phyloP scores from a whole-genome alignment of 768 basidiomycete species.

The Exsudoporus frostii region DNA sequence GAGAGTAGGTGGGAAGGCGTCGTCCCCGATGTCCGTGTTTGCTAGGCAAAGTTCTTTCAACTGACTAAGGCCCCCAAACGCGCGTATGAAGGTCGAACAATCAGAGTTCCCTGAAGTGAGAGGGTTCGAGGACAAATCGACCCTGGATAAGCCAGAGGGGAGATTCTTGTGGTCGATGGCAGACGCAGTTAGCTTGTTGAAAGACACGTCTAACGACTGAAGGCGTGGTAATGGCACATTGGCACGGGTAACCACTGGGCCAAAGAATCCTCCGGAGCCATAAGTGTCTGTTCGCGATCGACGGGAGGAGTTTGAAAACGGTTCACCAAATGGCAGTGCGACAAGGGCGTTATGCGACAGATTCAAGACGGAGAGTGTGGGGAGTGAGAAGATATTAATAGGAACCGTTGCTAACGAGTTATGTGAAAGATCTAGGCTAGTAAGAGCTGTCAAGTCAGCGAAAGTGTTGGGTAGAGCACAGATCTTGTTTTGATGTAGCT shows the following conservation, averaged over 20 bases:
- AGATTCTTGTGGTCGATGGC: conserved; percentile 51
- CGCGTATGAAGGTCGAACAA: conserved; percentile 38
- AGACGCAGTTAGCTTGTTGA: conserved; percentile 59
- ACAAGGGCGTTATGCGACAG: conserved; percentile 67
- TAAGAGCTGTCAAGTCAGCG: conserved; percentile 63
- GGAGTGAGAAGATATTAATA: conserved; percentile 61
- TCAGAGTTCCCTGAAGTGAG: conserved; percentile 40
- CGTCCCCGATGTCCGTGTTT: conserved; percentile 57
- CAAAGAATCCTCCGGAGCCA: conserved; percentile 57
- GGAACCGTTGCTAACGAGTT: conserved; percentile 67
- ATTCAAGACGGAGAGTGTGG: conserved; percentile 62
- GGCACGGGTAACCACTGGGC: conserved; percentile 58
- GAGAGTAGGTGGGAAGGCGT: conserved; percentile 45
- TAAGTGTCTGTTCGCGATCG: conserved; percentile 25
- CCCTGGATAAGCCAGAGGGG: conserved; percentile 52
- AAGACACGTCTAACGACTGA: conserved; percentile 56
- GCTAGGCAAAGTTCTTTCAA: conserved; percentile 59
- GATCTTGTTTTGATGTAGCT: conserved; percentile 79
- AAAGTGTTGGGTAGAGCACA: conserved; percentile 59
- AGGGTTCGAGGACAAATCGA: conserved; percentile 69
- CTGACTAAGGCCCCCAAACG: conserved; percentile 44
- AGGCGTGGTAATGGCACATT: conserved; percentile 65
- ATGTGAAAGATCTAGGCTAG: conserved; percentile 69
- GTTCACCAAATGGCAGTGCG: conserved; percentile 57
- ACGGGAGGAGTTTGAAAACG: conserved; percentile 40